Base-by-base conservation (phyloP, 495 filamentous ascomycete genomes). In the Trichodelitschia bisporula region DNA sequence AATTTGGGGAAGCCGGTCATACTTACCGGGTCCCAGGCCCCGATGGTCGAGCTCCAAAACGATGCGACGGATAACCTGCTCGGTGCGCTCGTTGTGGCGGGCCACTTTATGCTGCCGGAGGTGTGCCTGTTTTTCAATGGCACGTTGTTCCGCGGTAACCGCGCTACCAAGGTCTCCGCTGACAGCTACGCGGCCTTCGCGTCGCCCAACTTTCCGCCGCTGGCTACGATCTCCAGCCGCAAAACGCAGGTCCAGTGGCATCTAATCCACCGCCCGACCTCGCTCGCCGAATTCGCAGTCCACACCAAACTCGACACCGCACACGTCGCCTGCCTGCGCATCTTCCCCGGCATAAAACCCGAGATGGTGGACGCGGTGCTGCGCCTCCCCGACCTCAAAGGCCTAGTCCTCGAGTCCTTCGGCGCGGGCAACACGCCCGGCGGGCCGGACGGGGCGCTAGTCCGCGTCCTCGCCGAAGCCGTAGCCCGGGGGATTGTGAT, bases 61-160 rank as follows among this genome's bases (percentile, higher is more conserved):
- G 86, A 97, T 50, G 86, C 86, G 4, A 77, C 79, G n/a, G 83
- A 92, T 50, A 97, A 97, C 41, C 58, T 97, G 10, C 71, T 97
- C 8, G 77, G 78, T 17, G 80, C 79, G 14, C 58, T 95, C 32
- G 83, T 92, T 44, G 77, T 97, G 36, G 86, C 86, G 4, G 84
- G 83, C 28, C 86, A 89, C 33, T 97, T 93, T 50, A 77, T 80
- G 56, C 82, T 97, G 38, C 83, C 86, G 0, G 86, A 97, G 47
- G 83, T 97, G 18, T 84, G 79, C 46, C 59, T 97, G 27, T 93
- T 89, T 57, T 97, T 97, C 59, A 77, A 86, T 49, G 73, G 89
- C 53, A 76, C 62, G 29, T 63, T 97, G n/a, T 90, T 76, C 49
- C 69, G 86, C 10, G 86, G 83, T 10, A 93, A 93, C 46, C 63